Evolutionary conservation across 1,139 yeast genomes (phyloP), one percentile per base, ranked within the genome.

Genomic region (Taiozyma sp.): DNA sequence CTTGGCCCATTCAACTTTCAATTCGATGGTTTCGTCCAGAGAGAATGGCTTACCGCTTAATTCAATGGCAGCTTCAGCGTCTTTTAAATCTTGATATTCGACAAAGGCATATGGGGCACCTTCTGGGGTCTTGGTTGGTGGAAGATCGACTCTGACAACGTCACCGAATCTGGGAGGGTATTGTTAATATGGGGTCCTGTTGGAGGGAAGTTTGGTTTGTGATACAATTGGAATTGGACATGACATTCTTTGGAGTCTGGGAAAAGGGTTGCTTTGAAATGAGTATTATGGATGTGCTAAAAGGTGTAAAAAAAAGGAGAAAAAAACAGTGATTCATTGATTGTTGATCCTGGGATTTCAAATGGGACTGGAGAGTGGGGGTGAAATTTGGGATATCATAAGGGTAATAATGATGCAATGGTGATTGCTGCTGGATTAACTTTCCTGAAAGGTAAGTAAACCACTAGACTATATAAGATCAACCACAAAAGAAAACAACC

Each of bases 81-180:
- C 85, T 55, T 79, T 79, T 21, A 71, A 65, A 51, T 74, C 77
- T 60, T 79, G 78, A 62, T 76, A 85, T 62, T 84, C 88, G 35
- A 85, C 88, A 67, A 84, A 85, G n/a, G 89, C 90, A 61, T 76
- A 84, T 58, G 83, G 83, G 59, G 80, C 75, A 45, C 85, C 83
- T 54, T 79, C 83, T 52, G 79, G 78, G 30, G 79, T 73, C 66
- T 84, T 76, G 51, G 88, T 85, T 49, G 88, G 88, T 39, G 88
- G 85, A 51, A 84, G 81, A 59, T 81, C 88, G 54, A 85, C 80
- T 66, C 88, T 76, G 50, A 81, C 80, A 48, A 84, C 70, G 57
- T 78, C 79, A 46, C 90, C 90, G 59, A 66, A 81, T 65, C 87
- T 81, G 48, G 39, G 44, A 19, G 24, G 24, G 21, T 43, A 26